phyloP scores from a whole-genome alignment of 208 protist genomes.

The Trypanosoma vivax region DNA sequence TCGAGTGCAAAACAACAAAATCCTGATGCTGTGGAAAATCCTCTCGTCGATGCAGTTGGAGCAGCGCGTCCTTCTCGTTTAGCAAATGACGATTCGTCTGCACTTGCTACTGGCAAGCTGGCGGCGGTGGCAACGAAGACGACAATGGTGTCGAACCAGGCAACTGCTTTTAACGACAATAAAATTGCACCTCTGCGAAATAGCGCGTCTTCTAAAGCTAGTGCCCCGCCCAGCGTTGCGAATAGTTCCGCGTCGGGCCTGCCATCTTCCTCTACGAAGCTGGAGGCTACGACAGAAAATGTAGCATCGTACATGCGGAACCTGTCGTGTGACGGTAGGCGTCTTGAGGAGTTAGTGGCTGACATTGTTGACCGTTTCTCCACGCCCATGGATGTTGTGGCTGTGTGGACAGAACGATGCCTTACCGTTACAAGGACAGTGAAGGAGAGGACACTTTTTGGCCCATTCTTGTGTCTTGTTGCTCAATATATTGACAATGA shows the following conservation, averaged over 20 bases:
- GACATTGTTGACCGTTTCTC: slow-evolving; percentile 38
- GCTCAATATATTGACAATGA: slow-evolving; percentile 9
- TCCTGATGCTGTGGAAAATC: no score
- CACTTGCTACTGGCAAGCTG: neutral
- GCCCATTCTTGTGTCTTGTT: slow-evolving; percentile 35
- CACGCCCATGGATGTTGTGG: slow-evolving; percentile 32
- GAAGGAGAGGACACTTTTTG: slow-evolving; percentile 44
- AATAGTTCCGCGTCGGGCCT: slow-evolving; percentile 18
- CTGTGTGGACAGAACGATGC: slow-evolving; percentile 55
- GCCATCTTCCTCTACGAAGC: slow-evolving; percentile 3
- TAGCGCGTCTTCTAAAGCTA: slow-evolving; percentile 16
- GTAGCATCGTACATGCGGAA: slow-evolving; percentile 60
- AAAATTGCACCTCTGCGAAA: slow-evolving; percentile 50
- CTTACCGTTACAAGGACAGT: slow-evolving; percentile 64
- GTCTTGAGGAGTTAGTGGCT: slow-evolving; percentile 23
- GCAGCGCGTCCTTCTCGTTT: neutral
- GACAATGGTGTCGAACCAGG: no score
- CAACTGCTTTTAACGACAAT: no score
- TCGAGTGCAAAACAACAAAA: slow-evolving; percentile 4
- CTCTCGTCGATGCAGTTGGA: neutral
- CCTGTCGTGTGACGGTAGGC: slow-evolving; percentile 17
- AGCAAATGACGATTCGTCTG: slow-evolving; percentile 2
- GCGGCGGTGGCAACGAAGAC: neutral
- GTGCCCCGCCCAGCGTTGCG: slow-evolving; percentile 9
- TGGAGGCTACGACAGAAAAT: slow-evolving; percentile 24